A percentile compares a stretch with the other conserved stretches of the same genome.
These are phyloP conservation scores for Piper betle DNA, from an alignment of 164 flowering plant species.

Conservation along the genomic window DNA sequence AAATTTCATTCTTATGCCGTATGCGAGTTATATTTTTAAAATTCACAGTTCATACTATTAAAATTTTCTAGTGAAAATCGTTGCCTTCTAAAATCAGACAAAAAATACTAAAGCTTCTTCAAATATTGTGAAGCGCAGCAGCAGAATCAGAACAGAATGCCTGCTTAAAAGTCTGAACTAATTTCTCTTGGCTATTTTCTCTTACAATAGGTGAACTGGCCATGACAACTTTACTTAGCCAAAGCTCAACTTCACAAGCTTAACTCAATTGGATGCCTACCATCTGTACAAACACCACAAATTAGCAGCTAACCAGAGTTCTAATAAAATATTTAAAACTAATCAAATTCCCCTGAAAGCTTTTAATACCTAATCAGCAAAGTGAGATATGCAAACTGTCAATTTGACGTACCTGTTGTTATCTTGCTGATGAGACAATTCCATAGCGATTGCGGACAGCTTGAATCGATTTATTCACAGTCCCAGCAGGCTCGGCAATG, in stretches of 20 bases:
- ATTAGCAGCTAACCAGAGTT: no score
- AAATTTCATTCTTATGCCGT: no score
- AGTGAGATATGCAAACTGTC: background rate
- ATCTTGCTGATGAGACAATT: conserved; percentile 20
- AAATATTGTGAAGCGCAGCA: conserved; percentile 40
- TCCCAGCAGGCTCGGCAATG: conserved; percentile 46
- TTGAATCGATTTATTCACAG: conserved; percentile 48
- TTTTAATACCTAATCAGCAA: background rate
- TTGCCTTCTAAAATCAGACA: conserved; percentile 33
- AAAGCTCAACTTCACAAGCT: conserved; percentile 31
- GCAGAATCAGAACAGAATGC: conserved; percentile 50
- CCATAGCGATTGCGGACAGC: conserved; percentile 45
- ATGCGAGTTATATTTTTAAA: background rate
- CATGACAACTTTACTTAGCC: conserved; percentile 34
- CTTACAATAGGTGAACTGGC: conserved; percentile 1
- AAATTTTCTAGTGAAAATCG: background rate
- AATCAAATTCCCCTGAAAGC: no score
- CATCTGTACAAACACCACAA: no score
- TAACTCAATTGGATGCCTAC: conserved; percentile 12
- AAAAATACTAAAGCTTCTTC: conserved; percentile 50
- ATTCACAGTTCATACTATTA: background rate
- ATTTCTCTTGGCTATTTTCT: background rate
- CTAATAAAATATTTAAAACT: no score
- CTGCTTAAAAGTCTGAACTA: background rate
- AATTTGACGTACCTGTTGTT: background rate